Conservation (phyloP, 768 basidiomycete genomes). For the Tulasnella sp. region DNA sequence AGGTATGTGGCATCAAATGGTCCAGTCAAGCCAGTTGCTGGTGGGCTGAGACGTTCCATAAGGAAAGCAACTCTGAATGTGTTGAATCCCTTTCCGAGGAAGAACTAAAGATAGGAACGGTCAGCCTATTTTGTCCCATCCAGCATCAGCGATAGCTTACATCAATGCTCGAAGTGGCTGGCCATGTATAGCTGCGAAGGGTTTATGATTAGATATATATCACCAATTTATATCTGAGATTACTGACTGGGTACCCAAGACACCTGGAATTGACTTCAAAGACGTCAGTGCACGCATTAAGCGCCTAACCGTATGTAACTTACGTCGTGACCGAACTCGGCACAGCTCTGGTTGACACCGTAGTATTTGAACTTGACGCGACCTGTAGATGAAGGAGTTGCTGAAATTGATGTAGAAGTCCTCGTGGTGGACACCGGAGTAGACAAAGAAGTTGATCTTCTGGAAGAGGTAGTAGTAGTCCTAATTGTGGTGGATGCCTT, state of each 20-base stretch:
- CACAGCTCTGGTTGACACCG: constrained; percentile 50
- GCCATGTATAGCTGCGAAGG: constrained; percentile 35
- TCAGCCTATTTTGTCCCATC: background rate
- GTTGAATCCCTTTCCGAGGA: constrained; percentile 45
- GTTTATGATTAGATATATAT: background rate
- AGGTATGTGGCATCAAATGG: constrained; percentile 43
- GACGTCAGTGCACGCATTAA: constrained; percentile 33
- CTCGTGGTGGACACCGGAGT: constrained; percentile 22
- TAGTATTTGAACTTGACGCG: constrained; percentile 42
- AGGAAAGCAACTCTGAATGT: constrained; percentile 49
- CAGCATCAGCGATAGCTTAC: constrained; percentile 15
- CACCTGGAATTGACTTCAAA: constrained; percentile 37
- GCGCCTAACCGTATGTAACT: constrained; percentile 18
- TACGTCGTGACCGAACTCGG: constrained; percentile 42
- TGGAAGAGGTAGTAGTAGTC: constrained; percentile 23
- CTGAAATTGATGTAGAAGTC: background rate
- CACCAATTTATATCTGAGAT: no score
- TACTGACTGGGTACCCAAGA: constrained; percentile 25
- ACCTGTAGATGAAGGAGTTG: background rate
- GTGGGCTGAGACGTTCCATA: constrained; percentile 44
- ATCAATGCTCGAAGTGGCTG: constrained; percentile 32
- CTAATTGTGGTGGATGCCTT: constrained; percentile 15
- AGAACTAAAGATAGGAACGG: constrained; percentile 28
- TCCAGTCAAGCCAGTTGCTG: constrained; percentile 41
- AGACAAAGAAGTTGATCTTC: constrained; percentile 22